phyloP scores from a whole-genome alignment of 208 protist species.

The Crithidia acanthocephali region DNA sequence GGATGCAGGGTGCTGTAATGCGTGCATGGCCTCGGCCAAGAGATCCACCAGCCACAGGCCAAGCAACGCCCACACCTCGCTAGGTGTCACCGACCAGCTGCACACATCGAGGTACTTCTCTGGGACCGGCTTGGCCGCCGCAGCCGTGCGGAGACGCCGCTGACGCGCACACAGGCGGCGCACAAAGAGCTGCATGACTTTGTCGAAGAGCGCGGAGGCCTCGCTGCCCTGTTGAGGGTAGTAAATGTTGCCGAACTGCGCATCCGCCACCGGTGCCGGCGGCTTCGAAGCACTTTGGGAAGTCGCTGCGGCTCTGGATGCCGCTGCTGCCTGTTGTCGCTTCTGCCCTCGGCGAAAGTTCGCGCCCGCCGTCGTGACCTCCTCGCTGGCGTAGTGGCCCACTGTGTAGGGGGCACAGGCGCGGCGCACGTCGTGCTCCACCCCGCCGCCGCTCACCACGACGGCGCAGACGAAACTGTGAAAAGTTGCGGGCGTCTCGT shows the following conservation, averaged over 20 bases:
- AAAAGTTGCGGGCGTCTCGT: constrained; percentile 26
- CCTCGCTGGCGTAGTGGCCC: constrained; percentile 48
- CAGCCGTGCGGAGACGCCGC: constrained; percentile 21
- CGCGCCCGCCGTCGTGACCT: not conserved
- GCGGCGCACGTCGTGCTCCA: constrained; percentile 90
- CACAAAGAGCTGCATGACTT: constrained; percentile 64
- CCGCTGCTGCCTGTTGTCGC: not conserved
- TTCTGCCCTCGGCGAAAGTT: not conserved
- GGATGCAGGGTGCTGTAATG: not conserved
- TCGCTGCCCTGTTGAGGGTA: constrained; percentile 38
- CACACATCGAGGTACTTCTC: constrained; percentile 46
- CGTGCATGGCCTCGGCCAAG: constrained; percentile 46
- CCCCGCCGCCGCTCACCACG: constrained; percentile 85
- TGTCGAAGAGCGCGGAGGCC: constrained; percentile 42
- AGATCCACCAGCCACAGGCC: constrained; percentile 75
- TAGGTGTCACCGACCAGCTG: constrained; percentile 71
- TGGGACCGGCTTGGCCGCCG: constrained; percentile 12
- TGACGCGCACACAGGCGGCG: constrained; percentile 46
- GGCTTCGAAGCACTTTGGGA: not conserved
- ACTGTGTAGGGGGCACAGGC: constrained; percentile 65
- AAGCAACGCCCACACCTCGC: constrained; percentile 73
- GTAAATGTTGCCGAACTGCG: constrained; percentile 70
- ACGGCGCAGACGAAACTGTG: constrained; percentile 59
- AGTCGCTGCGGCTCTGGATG: not conserved
- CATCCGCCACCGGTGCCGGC: not conserved